Conservation (phyloP, 192 early-diverging fungal species). For the Irineochytrium annulatum region DNA sequence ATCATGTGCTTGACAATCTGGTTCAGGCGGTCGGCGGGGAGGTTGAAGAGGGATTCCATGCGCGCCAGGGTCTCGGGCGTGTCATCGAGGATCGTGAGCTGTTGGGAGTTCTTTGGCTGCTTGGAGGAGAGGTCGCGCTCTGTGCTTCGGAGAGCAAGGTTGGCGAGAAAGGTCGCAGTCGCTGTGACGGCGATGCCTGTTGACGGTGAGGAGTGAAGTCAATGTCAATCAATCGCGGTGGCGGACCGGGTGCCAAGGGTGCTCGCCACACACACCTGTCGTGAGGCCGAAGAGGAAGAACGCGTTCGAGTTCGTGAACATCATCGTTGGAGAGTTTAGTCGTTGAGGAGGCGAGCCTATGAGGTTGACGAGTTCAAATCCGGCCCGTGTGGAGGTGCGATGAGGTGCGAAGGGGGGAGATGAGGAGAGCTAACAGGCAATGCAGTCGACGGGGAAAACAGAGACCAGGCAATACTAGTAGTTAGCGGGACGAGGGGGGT, state of each 20-base stretch:
- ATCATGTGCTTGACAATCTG: slow-evolving; percentile 44
- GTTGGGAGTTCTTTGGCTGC: neutral
- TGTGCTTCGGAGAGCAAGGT: neutral
- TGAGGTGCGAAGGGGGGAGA: no score
- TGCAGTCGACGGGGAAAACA: no score
- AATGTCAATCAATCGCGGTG: neutral
- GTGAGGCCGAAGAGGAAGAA: slow-evolving; percentile 39
- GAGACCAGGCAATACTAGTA: no score
- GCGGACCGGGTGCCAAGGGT: no score
- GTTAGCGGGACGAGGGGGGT: no score
- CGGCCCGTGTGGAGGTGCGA: no score
- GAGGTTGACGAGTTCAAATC: no score
- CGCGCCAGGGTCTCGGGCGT: slow-evolving; percentile 22
- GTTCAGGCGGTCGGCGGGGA: slow-evolving; percentile 35
- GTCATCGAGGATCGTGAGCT: slow-evolving; percentile 1
- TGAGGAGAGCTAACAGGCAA: no score
- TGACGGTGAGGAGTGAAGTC: no score
- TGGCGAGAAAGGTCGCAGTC: slow-evolving; percentile 1
- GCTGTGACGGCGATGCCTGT: neutral
- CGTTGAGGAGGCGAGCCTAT: no score
- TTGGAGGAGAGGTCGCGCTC: neutral
- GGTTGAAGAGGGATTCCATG: slow-evolving; percentile 34
- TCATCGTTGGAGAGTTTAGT: neutral
- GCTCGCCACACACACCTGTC: slow-evolving; percentile 30
- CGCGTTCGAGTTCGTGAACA: neutral